Conservation (phyloP, 148 eudicot species). For the Silene conica region DNA sequence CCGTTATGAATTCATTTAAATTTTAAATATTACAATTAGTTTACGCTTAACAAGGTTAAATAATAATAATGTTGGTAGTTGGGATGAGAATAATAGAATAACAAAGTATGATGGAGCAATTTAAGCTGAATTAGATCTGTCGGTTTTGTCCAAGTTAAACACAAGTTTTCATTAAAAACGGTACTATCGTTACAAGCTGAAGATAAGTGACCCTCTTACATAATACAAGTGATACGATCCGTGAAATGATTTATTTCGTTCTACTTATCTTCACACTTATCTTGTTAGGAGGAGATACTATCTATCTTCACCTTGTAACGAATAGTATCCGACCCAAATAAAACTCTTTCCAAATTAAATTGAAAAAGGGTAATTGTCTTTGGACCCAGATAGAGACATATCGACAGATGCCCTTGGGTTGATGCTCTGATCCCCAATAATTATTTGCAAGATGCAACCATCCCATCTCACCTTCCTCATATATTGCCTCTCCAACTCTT, state of each 20-base stretch:
- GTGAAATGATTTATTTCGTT: no score
- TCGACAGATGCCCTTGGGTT: not conserved
- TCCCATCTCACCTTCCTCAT: slow-evolving; percentile 15
- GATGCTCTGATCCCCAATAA: not conserved
- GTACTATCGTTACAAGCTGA: no score
- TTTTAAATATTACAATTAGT: no score
- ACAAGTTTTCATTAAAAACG: no score
- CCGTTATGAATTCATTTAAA: no score
- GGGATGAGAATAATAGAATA: not conserved
- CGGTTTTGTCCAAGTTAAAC: not conserved
- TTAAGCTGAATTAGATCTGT: not conserved
- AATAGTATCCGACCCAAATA: no score
- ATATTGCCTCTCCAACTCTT: not conserved
- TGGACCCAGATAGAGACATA: slow-evolving; percentile 10
- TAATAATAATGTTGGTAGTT: not conserved
- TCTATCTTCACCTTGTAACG: no score
- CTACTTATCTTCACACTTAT: no score
- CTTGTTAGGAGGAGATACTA: no score
- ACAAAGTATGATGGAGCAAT: not conserved
- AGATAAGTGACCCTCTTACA: no score
- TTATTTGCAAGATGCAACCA: not conserved
- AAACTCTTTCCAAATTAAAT: not conserved
- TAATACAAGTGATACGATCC: no score
- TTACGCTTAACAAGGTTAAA: no score
- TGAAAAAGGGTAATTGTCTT: not conserved